A percentile compares a stretch with the other conserved stretches of the same genome.
Conservation (phyloP, 2,329 filamentous ascomycete species). For the Teratosphaeria zuluensis region DNA sequence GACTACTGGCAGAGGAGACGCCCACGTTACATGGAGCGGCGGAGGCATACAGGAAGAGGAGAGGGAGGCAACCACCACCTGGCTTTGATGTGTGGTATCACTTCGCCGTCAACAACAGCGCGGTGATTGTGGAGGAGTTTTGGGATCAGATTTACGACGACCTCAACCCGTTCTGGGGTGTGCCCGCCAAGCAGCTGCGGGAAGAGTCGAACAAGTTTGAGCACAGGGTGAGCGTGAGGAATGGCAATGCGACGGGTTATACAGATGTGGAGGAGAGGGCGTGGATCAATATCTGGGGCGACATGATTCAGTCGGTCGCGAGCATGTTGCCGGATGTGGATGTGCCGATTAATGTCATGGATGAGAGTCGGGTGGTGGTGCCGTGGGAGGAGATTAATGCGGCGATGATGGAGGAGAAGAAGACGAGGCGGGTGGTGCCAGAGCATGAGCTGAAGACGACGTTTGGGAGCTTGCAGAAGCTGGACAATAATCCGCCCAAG, state of each 20-base stretch:
- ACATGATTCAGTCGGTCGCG: conserved; percentile 30
- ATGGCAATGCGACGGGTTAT: conserved; percentile 27
- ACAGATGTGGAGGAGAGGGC: conserved; percentile 19
- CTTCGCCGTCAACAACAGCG: conserved; percentile 33
- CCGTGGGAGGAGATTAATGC: conserved; percentile 37
- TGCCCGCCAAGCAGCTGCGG: conserved; percentile 33
- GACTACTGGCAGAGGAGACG: conserved; percentile 28
- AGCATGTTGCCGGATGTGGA: conserved; percentile 36
- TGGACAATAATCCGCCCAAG: conserved; percentile 17
- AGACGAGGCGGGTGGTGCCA: conserved; percentile 21
- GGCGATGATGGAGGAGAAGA: conserved; percentile 27
- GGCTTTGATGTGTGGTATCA: conserved; percentile 40
- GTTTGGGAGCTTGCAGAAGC: conserved; percentile 19
- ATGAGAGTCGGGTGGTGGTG: conserved; percentile 39
- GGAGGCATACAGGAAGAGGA: conserved; percentile 32
- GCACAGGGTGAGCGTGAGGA: conserved; percentile 31
- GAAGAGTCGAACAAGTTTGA: conserved; percentile 30
- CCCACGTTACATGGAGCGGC: conserved; percentile 29
- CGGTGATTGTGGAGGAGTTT: conserved; percentile 40
- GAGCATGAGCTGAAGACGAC: conserved; percentile 20
- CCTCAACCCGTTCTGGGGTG: conserved; percentile 40
- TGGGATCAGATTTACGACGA: conserved; percentile 45
- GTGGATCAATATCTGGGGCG: conserved; percentile 35
- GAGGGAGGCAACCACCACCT: conserved; percentile 42
- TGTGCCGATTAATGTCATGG: conserved; percentile 41